Evolutionary conservation across 306 rosid genomes (phyloP), one percentile per base, ranked within the genome.

Genomic region (Trifolium fragiferum): DNA sequence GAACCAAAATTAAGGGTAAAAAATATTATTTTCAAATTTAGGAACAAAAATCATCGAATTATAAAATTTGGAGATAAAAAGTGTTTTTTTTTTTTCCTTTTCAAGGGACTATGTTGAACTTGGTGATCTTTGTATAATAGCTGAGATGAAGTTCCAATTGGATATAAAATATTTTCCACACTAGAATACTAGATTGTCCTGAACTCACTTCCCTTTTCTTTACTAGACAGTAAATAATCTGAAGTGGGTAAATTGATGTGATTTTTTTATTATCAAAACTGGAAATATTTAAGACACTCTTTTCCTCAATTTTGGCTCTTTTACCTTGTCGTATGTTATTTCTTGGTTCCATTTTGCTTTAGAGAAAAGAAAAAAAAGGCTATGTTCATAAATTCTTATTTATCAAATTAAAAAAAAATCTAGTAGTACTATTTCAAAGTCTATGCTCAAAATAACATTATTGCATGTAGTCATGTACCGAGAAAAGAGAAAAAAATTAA

Each of bases 251-350:
- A 79, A 66, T 41, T 66, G 57, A 79, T 79, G 76, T 49, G 73
- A 49, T 59, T 79, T 70, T 69, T 46, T 33, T 43, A 44, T 43
- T 32, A 30, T 33, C 68, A 40, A 82, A 82, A 69, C 4, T 63
- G 61, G 61, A 60, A 83, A 13, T 16, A 82, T 70, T 83, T 43
- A 83, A 64, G 68, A 51, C 19, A 15, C 66, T 18, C 78, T 44
- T 73, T 74, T 54, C 23, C 10, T 68, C 49, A 4, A 1, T 16
- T 43, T 47, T 65, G 87, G 83, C 81, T 49, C 79, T 73, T 80
- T 70, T 64, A 70, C 78, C 75, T 84, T 81, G 85, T 84, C 87
- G 21, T 81, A 2, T 73, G 7, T 19, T 68, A 47, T 63, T 68
- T 41, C n/a, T 62, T 47, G 80, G 19, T 80, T 83, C 87, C 5